Evolutionary conservation across 2,329 filamentous ascomycete species (phyloP).

Genomic region (Pyrenophora graminea): DNA sequence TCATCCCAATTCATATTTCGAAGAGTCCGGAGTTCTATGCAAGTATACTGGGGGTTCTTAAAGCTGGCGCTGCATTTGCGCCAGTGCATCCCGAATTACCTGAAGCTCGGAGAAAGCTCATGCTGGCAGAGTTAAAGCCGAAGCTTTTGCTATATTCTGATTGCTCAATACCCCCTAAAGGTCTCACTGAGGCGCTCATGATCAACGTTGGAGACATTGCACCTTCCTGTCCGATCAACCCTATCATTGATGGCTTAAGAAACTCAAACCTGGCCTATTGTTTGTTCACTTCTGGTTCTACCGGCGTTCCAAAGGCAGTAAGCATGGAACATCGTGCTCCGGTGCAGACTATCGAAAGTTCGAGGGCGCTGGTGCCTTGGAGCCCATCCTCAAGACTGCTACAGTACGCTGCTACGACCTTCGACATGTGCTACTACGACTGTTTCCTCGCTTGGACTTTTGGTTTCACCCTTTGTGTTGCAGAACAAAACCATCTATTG

Average conservation of each 20-base stretch:
- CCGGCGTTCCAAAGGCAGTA: slow-evolving; percentile 51
- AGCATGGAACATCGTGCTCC: slow-evolving; percentile 49
- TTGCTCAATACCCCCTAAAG: background rate
- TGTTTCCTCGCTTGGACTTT: slow-evolving; percentile 53
- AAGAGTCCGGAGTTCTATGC: slow-evolving; percentile 45
- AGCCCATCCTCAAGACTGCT: slow-evolving; percentile 43
- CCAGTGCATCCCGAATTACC: slow-evolving; percentile 45
- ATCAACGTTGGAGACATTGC: slow-evolving; percentile 25
- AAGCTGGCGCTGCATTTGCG: slow-evolving; percentile 46
- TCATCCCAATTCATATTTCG: slow-evolving; percentile 42
- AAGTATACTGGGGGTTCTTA: slow-evolving; percentile 47
- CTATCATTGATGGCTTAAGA: slow-evolving; percentile 29
- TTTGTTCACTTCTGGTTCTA: slow-evolving; percentile 52
- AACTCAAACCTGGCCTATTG: slow-evolving; percentile 47
- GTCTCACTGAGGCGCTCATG: slow-evolving; percentile 4
- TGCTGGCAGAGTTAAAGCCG: slow-evolving; percentile 41
- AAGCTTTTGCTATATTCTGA: slow-evolving; percentile 33
- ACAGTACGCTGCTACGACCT: slow-evolving; percentile 51
- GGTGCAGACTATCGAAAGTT: slow-evolving; percentile 49
- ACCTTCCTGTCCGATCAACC: slow-evolving; percentile 24
- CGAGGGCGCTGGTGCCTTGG: slow-evolving; percentile 48
- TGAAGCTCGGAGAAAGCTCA: slow-evolving; percentile 39
- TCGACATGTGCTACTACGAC: slow-evolving; percentile 55
- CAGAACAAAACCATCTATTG: slow-evolving; percentile 45
- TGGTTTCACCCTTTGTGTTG: slow-evolving; percentile 50